Percentiles rank a stretch among this genome's conserved stretches.
phyloP scores from a whole-genome alignment of 805 yeast species.

The Cephaloascus fragrans region DNA sequence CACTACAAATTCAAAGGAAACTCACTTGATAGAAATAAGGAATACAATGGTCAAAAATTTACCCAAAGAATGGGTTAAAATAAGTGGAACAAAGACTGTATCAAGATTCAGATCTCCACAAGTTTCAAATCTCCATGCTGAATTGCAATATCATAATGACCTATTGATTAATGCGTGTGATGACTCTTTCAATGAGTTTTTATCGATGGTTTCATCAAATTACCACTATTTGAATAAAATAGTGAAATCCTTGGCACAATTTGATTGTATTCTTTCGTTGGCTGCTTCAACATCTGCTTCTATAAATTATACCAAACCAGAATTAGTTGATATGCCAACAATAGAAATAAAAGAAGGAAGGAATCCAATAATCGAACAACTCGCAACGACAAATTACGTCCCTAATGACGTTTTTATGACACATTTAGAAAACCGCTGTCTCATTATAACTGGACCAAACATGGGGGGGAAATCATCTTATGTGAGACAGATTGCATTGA shows the following conservation, averaged over 20 bases:
- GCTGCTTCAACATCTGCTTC: constrained; percentile 46
- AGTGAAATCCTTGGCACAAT: constrained; percentile 36
- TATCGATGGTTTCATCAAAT: constrained; percentile 21
- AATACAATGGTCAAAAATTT: constrained; percentile 44
- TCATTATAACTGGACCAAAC: constrained; percentile 76
- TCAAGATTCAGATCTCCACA: constrained; percentile 67
- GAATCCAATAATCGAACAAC: constrained; percentile 56
- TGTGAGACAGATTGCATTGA: constrained; percentile 63
- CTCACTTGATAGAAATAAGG: constrained; percentile 69
- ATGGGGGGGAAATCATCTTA: constrained; percentile 85
- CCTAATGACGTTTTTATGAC: constrained; percentile 55
- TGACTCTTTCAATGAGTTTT: constrained; percentile 30
- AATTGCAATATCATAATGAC: constrained; percentile 54
- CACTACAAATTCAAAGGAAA: constrained; percentile 49
- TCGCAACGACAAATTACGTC: constrained; percentile 37
- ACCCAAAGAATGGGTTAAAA: constrained; percentile 72
- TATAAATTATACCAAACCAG: constrained; percentile 39
- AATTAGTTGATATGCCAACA: constrained; percentile 27
- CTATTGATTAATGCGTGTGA: constrained; percentile 36
- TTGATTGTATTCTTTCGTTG: constrained; percentile 64
- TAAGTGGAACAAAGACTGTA: constrained; percentile 58
- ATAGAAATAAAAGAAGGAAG: constrained; percentile 48
- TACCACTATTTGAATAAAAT: constrained; percentile 29
- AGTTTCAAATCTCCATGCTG: constrained; percentile 38
- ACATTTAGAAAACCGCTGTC: constrained; percentile 34